These are phyloP conservation scores for Pisolithus orientalis DNA, from an alignment of 768 basidiomycete species.

Conservation along the genomic window DNA sequence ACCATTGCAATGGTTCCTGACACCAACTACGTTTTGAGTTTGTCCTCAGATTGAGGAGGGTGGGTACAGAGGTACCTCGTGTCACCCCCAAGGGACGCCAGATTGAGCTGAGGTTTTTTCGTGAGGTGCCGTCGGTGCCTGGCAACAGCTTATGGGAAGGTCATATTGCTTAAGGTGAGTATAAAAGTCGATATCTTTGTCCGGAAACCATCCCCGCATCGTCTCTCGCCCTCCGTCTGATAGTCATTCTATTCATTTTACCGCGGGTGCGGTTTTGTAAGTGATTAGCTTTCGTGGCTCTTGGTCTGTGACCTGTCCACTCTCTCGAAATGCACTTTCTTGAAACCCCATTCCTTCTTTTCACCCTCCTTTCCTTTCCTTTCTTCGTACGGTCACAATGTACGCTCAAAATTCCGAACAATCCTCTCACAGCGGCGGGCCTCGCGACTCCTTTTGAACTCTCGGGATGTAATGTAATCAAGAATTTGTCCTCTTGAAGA, in stretches of 20 bases:
- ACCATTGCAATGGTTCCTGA: too few species aligned
- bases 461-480: constrained; percentile 22
- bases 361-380: constrained; percentile 11
- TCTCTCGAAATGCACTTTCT: constrained; percentile 7
- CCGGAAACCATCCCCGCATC: not conserved
- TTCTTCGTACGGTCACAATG: constrained; percentile 17
- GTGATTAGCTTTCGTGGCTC: not conserved
- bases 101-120: too few species aligned
- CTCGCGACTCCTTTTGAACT: constrained; percentile 22
- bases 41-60: too few species aligned
- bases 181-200: not conserved
- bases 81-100: too few species aligned
- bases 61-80: too few species aligned
- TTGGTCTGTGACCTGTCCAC: not conserved
- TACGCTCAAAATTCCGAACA: constrained; percentile 13
- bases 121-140: not conserved
- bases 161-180: too few species aligned
- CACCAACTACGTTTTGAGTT: too few species aligned
- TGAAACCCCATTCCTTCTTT: constrained; percentile 5
- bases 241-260: not conserved
- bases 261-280: not conserved
- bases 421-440: constrained; percentile 19
- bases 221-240: not conserved
- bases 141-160: not conserved
- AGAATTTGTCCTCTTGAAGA: not conserved